These are phyloP conservation scores for Pythium insidiosum DNA, from an alignment of 352 stramenopile genomes.

Conservation along the genomic window DNA sequence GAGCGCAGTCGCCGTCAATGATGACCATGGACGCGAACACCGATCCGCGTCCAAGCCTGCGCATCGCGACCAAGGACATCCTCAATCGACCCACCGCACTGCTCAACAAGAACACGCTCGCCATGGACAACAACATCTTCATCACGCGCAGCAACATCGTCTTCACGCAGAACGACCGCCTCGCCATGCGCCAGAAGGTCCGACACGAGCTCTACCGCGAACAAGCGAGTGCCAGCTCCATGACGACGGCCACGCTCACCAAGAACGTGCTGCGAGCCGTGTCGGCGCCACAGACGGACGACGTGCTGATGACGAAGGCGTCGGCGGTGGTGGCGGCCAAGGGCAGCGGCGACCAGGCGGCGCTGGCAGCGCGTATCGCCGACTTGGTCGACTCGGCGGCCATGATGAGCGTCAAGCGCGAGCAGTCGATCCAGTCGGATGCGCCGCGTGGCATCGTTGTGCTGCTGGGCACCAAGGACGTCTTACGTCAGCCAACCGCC, in stretches of 20 bases:
- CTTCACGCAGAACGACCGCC: slow-evolving; percentile 11
- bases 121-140: slow-evolving; percentile 17
- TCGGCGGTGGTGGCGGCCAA: slow-evolving; percentile 12
- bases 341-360: not conserved
- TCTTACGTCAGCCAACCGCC: slow-evolving; percentile 3
- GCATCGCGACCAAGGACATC: slow-evolving; percentile 4
- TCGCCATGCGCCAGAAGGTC: slow-evolving; percentile 5
- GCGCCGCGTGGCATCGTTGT: not conserved
- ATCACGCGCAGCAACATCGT: slow-evolving; percentile 11
- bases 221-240: too few relatives aligned
- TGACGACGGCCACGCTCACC: not conserved
- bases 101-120: slow-evolving; percentile 19
- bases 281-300: slow-evolving; percentile 3
- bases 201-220: not conserved
- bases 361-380: slow-evolving; percentile 1
- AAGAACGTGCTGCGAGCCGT: not conserved
- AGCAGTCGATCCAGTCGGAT: not conserved
- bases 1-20: too few relatives aligned
- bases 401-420: not conserved
- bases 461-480: slow-evolving; percentile 6
- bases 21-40: too few relatives aligned
- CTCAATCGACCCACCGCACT: slow-evolving; percentile 11
- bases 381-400: slow-evolving; percentile 7
- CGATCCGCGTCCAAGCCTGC: not conserved
- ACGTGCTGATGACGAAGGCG: slow-evolving; percentile 12